Conservation (phyloP, 768 basidiomycete species). For the Sporobolomyces roseus region DNA sequence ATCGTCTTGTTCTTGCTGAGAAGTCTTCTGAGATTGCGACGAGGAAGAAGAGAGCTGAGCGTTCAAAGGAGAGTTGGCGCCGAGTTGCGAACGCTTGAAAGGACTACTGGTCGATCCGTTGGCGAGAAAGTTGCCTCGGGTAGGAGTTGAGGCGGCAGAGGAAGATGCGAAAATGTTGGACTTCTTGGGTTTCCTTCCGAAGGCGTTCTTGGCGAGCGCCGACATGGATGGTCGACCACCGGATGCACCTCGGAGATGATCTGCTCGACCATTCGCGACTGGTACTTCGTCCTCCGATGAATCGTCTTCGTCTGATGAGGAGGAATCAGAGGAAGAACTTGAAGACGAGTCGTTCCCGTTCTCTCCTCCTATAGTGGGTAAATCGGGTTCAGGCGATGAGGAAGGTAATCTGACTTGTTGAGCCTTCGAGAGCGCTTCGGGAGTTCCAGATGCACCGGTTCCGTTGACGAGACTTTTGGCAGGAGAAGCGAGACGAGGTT, state of each 20-base stretch:
- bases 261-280: background rate
- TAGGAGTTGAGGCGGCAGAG: background rate
- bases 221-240: constrained; percentile 13
- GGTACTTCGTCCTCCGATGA: constrained; percentile 6
- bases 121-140: constrained; percentile 2
- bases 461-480: background rate
- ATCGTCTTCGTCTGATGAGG: constrained; percentile 22
- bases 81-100: constrained; percentile 10
- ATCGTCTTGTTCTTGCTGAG: constrained; percentile 14
- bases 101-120: constrained; percentile 13
- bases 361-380: constrained; percentile 22
- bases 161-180: constrained; percentile 9
- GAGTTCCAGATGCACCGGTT: background rate
- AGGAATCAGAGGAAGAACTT: constrained; percentile 3
- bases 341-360: background rate
- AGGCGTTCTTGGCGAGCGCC: constrained; percentile 20
- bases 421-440: background rate
- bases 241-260: background rate
- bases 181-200: constrained; percentile 17
- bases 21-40: background rate
- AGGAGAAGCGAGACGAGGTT: constrained; percentile 1
- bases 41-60: background rate
- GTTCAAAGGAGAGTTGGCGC: constrained; percentile 3
- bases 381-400: constrained; percentile 28
- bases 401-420: constrained; percentile 6